Conservation (phyloP, 345 rosid genomes). For the Physaria fendleri region DNA sequence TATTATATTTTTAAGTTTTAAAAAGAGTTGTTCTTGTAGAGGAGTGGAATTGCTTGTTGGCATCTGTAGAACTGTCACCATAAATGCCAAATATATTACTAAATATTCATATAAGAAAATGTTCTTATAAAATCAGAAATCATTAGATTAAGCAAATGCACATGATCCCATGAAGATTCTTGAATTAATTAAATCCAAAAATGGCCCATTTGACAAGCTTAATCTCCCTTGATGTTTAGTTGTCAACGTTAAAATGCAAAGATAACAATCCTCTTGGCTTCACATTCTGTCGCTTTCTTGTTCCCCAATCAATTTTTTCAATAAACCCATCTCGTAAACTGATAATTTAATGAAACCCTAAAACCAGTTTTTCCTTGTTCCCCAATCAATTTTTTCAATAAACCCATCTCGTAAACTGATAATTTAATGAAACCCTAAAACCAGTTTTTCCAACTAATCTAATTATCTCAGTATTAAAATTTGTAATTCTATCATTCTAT, state of each 20-base stretch:
- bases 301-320: conserved; percentile 15
- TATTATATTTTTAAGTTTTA: neutral
- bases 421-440: neutral
- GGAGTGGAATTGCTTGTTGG: conserved; percentile 26
- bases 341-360: neutral
- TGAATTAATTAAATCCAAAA: conserved; percentile 8
- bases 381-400: conserved; percentile 15
- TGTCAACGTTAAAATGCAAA: conserved; percentile 17
- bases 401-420: conserved; percentile 2
- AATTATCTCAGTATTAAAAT: no score
- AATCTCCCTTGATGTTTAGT: conserved; percentile 20
- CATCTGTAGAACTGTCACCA: conserved; percentile 11
- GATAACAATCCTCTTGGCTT: conserved; percentile 3
- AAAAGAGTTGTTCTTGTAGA: conserved; percentile 2
- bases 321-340: conserved; percentile 8
- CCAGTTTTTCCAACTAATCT: no score
- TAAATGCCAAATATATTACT: neutral
- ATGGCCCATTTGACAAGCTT: conserved; percentile 23
- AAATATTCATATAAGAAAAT: neutral
- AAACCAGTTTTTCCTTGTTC: neutral
- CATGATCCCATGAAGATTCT: conserved; percentile 45
- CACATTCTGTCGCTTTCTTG: conserved; percentile 19
- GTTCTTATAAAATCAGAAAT: neutral
- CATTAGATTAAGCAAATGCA: conserved; percentile 29
- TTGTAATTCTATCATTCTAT: no score